A percentile compares a stretch with the other conserved stretches of the same genome.
phyloP scores from a whole-genome alignment of 208 protist genomes.

The Phytomonas sp. region DNA sequence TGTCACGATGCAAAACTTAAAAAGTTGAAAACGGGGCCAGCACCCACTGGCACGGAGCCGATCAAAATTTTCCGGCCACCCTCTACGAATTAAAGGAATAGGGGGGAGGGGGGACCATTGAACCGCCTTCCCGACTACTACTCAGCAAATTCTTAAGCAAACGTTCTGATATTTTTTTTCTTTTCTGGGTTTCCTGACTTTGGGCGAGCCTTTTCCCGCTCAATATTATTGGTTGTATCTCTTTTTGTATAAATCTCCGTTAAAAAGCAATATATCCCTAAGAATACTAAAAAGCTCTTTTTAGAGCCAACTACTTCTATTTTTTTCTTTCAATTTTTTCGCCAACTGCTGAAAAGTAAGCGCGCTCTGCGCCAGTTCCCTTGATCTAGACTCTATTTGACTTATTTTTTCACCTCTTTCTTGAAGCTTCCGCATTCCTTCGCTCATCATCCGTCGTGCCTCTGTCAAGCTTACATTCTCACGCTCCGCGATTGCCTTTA shows the following conservation, averaged over 20 bases:
- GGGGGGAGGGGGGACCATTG: no score
- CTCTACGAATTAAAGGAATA: no score
- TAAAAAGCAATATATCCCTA: slow-evolving; percentile 5
- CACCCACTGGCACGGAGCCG: no score
- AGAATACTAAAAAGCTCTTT: slow-evolving; percentile 10
- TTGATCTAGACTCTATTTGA: slow-evolving; percentile 52
- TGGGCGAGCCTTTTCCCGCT: background rate
- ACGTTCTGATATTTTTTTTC: no score
- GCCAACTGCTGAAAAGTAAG: slow-evolving; percentile 66
- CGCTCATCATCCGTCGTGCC: slow-evolving; percentile 75
- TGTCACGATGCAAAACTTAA: background rate
- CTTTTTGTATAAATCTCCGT: slow-evolving; percentile 11
- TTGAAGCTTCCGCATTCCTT: slow-evolving; percentile 59
- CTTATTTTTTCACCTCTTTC: slow-evolving; percentile 59
- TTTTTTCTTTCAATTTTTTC: slow-evolving; percentile 66
- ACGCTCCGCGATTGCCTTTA: slow-evolving; percentile 68
- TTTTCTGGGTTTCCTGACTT: no score
- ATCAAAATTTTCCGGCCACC: no score
- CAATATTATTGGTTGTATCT: slow-evolving; percentile 10
- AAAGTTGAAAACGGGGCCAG: no score
- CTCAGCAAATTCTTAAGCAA: background rate
- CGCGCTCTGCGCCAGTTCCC: slow-evolving; percentile 56
- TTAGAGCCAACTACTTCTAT: slow-evolving; percentile 70
- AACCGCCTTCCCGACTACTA: background rate
- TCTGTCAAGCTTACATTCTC: slow-evolving; percentile 76